These are phyloP conservation scores for Ceriops zippeliana DNA, from an alignment of 345 rosid genomes.

Conservation along the genomic window DNA sequence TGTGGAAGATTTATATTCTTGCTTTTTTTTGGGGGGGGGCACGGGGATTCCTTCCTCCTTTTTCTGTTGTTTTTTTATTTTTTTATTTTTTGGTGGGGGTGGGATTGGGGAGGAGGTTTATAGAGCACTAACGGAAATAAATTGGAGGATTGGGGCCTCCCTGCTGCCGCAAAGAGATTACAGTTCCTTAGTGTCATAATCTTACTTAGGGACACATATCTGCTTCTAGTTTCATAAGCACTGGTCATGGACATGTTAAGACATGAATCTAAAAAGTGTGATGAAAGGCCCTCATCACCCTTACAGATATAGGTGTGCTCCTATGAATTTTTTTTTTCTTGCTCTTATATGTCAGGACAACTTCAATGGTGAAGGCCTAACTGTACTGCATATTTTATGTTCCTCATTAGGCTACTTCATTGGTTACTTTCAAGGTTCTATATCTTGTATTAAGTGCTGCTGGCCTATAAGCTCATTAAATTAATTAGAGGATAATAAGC, in stretches of 20 bases:
- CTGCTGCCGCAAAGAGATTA: no score
- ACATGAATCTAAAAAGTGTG: no score
- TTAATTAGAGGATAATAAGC: not conserved
- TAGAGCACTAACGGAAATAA: no score
- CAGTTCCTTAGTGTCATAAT: no score
- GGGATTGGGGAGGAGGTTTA: no score
- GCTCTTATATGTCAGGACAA: not conserved
- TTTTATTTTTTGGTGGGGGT: no score
- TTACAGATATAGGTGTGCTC: not conserved
- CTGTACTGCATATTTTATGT: slow-evolving; percentile 2
- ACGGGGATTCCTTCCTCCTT: not conserved
- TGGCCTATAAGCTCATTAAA: not conserved
- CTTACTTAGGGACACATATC: no score
- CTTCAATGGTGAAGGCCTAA: not conserved
- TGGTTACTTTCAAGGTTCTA: slow-evolving; percentile 1
- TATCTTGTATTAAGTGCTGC: slow-evolving; percentile 6
- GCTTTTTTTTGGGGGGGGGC: not conserved
- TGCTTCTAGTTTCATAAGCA: no score
- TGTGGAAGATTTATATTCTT: not conserved
- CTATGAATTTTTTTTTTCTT: not conserved
- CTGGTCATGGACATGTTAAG: no score
- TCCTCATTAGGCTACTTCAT: slow-evolving; percentile 7
- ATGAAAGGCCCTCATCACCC: no score
- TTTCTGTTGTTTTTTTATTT: no score
- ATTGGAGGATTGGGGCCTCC: no score